A percentile compares a stretch with the other conserved stretches of the same genome.
Evolutionary conservation across 495 filamentous ascomycete genomes (phyloP).

Genomic region (Viridothelium virens): DNA sequence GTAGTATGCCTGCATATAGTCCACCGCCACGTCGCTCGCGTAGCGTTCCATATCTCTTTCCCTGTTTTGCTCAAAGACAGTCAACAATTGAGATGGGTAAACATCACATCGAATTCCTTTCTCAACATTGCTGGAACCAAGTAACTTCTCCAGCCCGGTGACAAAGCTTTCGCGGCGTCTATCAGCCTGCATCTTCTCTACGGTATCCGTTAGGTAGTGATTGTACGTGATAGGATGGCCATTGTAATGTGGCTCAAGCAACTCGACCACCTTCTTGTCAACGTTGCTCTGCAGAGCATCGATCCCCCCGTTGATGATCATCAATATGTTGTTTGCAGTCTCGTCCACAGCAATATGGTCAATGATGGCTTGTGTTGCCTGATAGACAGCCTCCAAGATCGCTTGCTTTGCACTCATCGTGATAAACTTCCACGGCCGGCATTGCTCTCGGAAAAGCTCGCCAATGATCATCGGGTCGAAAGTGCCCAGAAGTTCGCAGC

Average conservation of each 20-base stretch:
- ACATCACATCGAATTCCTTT: not conserved
- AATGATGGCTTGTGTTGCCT: not conserved
- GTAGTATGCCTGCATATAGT: slow-evolving; percentile 21
- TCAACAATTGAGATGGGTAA: not conserved
- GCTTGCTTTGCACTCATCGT: slow-evolving; percentile 5
- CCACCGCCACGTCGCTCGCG: slow-evolving; percentile 13
- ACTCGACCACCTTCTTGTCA: slow-evolving; percentile 5
- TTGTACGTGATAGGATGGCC: slow-evolving; percentile 26
- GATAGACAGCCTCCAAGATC: not conserved
- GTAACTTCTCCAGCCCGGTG: not conserved
- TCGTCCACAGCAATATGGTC: not conserved
- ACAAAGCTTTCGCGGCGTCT: not conserved
- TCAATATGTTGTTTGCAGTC: not conserved
- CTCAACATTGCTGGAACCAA: not conserved
- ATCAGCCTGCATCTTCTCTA: slow-evolving; percentile 16
- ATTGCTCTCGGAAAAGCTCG: slow-evolving; percentile 48
- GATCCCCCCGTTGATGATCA: not conserved
- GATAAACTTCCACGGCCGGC: slow-evolving; percentile 38
- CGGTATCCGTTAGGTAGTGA: slow-evolving; percentile 23
- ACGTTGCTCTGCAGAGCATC: not conserved
- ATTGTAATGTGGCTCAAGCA: slow-evolving; percentile 6
- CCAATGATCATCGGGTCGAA: slow-evolving; percentile 45
- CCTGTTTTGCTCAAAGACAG: slow-evolving; percentile 8
- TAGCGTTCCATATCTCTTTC: slow-evolving; percentile 17
- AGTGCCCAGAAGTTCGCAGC: slow-evolving; percentile 45